Evolutionary conservation across 495 filamentous ascomycete species (phyloP).

Genomic region (Tetracladium setigerum): DNA sequence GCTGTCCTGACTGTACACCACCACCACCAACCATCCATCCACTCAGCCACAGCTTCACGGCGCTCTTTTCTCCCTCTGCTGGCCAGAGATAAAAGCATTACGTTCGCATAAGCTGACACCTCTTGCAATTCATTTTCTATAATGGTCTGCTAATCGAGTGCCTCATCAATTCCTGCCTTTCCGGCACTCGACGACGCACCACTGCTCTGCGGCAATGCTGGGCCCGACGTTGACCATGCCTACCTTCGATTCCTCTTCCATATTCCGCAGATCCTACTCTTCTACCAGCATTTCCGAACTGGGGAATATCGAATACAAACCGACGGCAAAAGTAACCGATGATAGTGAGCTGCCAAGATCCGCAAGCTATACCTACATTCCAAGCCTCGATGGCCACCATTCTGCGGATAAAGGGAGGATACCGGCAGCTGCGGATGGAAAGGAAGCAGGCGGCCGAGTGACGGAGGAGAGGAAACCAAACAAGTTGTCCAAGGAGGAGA

Average conservation of each 20-base stretch:
- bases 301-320: conserved; percentile 14
- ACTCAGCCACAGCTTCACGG: not conserved
- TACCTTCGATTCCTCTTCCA: conserved; percentile 12
- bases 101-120: not conserved
- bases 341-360: conserved; percentile 19
- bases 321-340: not conserved
- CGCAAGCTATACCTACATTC: conserved; percentile 20
- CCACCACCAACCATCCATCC: no score
- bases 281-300: conserved; percentile 20
- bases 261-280: conserved; percentile 20
- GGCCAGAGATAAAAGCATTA: not conserved
- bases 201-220: conserved; percentile 11
- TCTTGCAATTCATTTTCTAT: no score
- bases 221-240: conserved; percentile 20
- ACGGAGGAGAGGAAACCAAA: conserved; percentile 7
- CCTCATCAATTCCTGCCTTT: no score
- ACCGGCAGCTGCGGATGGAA: conserved; percentile 1
- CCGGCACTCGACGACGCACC: no score
- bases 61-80: not conserved
- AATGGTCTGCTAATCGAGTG: no score
- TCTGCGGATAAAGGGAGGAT: conserved; percentile 4
- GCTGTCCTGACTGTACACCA: no score
- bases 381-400: conserved; percentile 7
- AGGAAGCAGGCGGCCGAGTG: not conserved
- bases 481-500: conserved; percentile 14